These are phyloP conservation scores for Paxillus involutus DNA, from an alignment of 768 basidiomycete species.

Conservation along the genomic window DNA sequence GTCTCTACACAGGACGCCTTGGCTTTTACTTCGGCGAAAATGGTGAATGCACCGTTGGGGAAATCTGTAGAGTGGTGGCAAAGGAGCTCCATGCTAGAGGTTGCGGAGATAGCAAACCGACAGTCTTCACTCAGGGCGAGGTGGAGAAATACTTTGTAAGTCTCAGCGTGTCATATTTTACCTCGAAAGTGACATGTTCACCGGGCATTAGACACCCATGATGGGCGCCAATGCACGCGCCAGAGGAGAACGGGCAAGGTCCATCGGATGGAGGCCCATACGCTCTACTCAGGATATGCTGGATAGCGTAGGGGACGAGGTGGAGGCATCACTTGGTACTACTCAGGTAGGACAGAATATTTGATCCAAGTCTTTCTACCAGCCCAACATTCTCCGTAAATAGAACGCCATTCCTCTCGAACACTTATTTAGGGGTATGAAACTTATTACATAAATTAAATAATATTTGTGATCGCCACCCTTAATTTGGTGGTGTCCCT, in stretches of 20 bases:
- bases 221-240: conserved; percentile 21
- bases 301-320: conserved; percentile 41
- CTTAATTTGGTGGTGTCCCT: too few relatives aligned
- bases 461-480: too few relatives aligned
- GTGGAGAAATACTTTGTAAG: conserved; percentile 16
- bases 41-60: conserved; percentile 46
- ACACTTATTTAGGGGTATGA: too few relatives aligned
- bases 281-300: conserved; percentile 41
- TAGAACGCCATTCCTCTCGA: neutral
- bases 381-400: neutral
- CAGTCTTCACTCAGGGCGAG: conserved; percentile 38
- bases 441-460: too few relatives aligned
- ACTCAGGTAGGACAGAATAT: neutral
- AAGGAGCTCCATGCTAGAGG: conserved; percentile 31
- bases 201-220: conserved; percentile 8
- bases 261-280: conserved; percentile 24
- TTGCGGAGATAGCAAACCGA: conserved; percentile 29
- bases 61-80: conserved; percentile 41
- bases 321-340: conserved; percentile 22
- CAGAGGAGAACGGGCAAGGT: conserved; percentile 17
- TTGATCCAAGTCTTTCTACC: neutral
- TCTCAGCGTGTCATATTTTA: neutral
- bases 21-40: conserved; percentile 56
- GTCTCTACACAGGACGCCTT: conserved; percentile 30
- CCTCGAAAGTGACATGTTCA: neutral